Percentiles rank a stretch among this genome's conserved stretches.
These are phyloP conservation scores for Megacollybia marginata DNA, from an alignment of 768 basidiomycete species.

Conservation along the genomic window DNA sequence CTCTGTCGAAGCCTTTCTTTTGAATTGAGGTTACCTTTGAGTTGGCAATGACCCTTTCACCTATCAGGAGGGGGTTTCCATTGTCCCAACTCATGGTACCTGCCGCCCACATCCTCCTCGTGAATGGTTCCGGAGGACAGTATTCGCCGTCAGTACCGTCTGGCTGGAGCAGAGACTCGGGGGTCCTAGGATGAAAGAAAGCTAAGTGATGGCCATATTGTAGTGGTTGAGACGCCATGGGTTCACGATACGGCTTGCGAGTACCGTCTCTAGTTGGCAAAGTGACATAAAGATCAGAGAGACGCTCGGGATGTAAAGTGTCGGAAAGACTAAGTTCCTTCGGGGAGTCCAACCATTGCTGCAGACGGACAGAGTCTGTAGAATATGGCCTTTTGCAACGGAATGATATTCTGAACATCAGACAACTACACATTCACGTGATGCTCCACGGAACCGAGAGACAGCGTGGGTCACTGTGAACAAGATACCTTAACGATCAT, in stretches of 20 bases:
- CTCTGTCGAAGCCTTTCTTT: constrained; percentile 60
- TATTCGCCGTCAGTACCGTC: constrained; percentile 72
- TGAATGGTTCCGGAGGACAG: constrained; percentile 66
- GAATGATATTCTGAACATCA: no score
- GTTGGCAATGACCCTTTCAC: constrained; percentile 40
- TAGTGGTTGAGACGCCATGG: constrained; percentile 33
- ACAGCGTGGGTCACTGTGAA: no score
- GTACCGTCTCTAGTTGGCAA: constrained; percentile 68
- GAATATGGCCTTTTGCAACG: no score
- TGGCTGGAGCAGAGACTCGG: constrained; percentile 46
- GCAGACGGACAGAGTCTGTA: no score
- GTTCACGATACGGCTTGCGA: constrained; percentile 31
- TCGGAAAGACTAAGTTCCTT: constrained; percentile 41
- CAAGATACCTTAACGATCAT: background rate
- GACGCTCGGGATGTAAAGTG: constrained; percentile 44
- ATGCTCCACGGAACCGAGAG: no score
- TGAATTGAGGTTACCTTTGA: constrained; percentile 43
- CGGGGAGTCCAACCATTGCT: constrained; percentile 40
- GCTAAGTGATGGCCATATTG: constrained; percentile 63
- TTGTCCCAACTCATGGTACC: constrained; percentile 60
- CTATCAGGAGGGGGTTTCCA: constrained; percentile 40
- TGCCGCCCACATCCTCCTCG: constrained; percentile 77
- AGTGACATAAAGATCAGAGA: constrained; percentile 60
- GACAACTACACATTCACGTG: no score
- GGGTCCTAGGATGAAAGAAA: constrained; percentile 64